Evolutionary conservation across 2,329 filamentous ascomycete genomes (phyloP).

Genomic region (Neopestalotiopsis sp.): DNA sequence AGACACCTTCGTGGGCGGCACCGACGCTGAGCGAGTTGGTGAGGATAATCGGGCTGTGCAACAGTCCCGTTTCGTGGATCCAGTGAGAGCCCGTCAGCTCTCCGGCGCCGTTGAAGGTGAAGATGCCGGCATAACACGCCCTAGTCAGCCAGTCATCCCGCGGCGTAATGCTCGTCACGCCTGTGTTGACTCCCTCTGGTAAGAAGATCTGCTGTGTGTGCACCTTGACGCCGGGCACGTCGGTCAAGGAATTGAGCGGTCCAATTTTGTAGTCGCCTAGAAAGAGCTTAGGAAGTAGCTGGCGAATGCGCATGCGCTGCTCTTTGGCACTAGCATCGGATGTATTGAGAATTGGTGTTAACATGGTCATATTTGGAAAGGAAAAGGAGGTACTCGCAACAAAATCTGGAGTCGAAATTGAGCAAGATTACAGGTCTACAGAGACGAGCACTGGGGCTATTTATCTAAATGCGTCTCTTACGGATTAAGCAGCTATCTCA

Average conservation of each 20-base stretch:
- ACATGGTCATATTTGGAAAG: conserved; percentile 15
- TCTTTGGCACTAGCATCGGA: conserved; percentile 16
- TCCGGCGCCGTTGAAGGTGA: conserved; percentile 69
- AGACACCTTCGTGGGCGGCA: conserved; percentile 63
- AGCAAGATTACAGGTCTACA: too few relatives aligned
- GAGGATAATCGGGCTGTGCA: conserved; percentile 64
- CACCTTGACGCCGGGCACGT: conserved; percentile 54
- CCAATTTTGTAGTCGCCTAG: conserved; percentile 51
- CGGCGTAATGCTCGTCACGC: conserved; percentile 56
- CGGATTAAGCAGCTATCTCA: too few relatives aligned
- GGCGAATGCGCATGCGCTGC: conserved; percentile 44
- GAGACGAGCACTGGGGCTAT: too few relatives aligned
- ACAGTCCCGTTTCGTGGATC: conserved; percentile 65
- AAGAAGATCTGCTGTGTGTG: conserved; percentile 49
- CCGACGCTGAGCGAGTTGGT: conserved; percentile 65
- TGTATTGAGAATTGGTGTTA: conserved; percentile 22
- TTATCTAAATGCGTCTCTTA: too few relatives aligned
- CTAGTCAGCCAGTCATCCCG: conserved; percentile 49
- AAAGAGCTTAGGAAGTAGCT: conserved; percentile 49
- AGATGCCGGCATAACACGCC: conserved; percentile 55
- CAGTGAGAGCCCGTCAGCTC: conserved; percentile 67
- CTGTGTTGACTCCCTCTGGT: conserved; percentile 49
- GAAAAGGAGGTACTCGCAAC: too few relatives aligned
- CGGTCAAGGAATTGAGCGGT: conserved; percentile 55
- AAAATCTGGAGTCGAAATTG: too few relatives aligned